phyloP scores from a whole-genome alignment of 352 stramenopile genomes.

The Peronospora belbahrii region DNA sequence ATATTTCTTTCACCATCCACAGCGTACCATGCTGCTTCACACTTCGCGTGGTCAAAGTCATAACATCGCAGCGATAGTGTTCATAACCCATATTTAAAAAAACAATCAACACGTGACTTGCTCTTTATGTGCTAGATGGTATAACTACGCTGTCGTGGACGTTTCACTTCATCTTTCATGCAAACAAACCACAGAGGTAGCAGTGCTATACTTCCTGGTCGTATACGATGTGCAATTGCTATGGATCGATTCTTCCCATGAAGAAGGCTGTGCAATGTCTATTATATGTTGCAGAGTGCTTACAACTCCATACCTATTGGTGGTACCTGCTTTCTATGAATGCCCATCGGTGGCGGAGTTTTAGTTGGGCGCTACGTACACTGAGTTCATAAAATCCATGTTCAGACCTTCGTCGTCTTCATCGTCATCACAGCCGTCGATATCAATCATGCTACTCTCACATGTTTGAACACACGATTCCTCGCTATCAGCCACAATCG shows the following conservation, averaged over 20 bases:
- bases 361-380: constrained; percentile 25
- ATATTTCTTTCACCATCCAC: too few relatives aligned
- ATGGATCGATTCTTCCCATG: too few relatives aligned
- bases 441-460: constrained; percentile 31
- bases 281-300: constrained; percentile 15
- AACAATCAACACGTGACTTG: constrained; percentile 11
- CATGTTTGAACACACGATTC: constrained; percentile 20
- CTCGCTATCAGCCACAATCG: constrained; percentile 16
- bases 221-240: too few relatives aligned
- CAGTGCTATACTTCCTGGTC: too few relatives aligned
- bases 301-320: constrained; percentile 1
- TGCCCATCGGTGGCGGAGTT: constrained; percentile 16
- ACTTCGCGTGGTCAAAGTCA: constrained; percentile 16
- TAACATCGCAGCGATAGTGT: constrained; percentile 24
- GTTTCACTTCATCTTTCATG: too few relatives aligned
- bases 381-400: constrained; percentile 70
- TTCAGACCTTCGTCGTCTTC: constrained; percentile 62
- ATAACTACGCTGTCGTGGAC: too few relatives aligned
- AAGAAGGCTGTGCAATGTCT: constrained; percentile 15
- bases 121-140: not conserved
- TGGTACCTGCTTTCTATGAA: constrained; percentile 1
- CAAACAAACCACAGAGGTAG: too few relatives aligned
- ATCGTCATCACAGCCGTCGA: constrained; percentile 26
- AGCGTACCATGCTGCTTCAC: constrained; percentile 15
- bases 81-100: constrained; percentile 33